Percentiles rank a stretch among this genome's conserved stretches.
Evolutionary conservation across 2,329 filamentous ascomycete genomes (phyloP).

Genomic region (Colletotrichum cuscutae): DNA sequence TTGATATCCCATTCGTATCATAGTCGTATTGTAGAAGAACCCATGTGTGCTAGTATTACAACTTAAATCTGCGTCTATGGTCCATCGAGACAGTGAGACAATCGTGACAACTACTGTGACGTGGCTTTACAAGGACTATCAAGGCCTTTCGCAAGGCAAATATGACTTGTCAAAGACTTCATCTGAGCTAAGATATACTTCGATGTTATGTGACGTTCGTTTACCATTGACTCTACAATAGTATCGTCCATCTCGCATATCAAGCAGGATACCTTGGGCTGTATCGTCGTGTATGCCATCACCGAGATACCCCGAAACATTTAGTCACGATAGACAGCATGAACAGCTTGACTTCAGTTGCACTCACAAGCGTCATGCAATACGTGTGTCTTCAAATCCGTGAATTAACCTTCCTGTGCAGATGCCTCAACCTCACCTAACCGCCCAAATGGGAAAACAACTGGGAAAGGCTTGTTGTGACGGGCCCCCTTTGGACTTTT

Average conservation of each 20-base stretch:
- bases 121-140: no score
- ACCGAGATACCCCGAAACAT: not conserved
- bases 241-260: no score
- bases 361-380: not conserved
- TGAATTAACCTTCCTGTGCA: conserved; percentile 33
- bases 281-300: not conserved
- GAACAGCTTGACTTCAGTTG: not conserved
- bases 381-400: conserved; percentile 20
- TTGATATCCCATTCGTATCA: conserved; percentile 21
- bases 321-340: not conserved
- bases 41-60: not conserved
- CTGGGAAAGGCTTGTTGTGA: conserved; percentile 14
- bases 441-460: conserved; percentile 28
- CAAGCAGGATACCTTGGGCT: not conserved
- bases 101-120: no score
- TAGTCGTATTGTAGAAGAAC: conserved; percentile 25
- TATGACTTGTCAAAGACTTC: no score
- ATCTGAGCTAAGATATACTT: no score
- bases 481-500: conserved; percentile 12
- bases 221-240: no score
- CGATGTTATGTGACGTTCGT: no score
- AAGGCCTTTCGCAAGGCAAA: no score
- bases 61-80: not conserved
- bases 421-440: conserved; percentile 23
- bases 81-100: not conserved